phyloP scores from a whole-genome alignment of 352 stramenopile species.

The Pythium pyrilobum region DNA sequence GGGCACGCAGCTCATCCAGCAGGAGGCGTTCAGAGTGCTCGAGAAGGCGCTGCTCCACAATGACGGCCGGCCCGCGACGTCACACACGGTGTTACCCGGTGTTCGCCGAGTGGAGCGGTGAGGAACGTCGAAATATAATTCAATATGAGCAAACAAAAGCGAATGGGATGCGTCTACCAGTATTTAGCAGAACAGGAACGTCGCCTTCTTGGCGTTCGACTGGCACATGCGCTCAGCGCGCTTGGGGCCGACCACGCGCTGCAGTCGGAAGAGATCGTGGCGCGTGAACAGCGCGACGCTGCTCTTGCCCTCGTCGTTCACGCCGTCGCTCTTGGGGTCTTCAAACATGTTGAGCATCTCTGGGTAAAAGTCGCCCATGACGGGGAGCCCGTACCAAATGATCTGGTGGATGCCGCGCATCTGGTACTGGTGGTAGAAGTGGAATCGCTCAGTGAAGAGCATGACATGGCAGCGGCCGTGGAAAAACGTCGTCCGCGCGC shows the following conservation, averaged over 20 bases:
- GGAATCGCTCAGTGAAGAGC: slow-evolving; percentile 79
- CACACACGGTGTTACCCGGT: slow-evolving; percentile 5
- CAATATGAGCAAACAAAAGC: no score
- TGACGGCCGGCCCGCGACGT: slow-evolving; percentile 4
- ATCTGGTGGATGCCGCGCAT: slow-evolving; percentile 74
- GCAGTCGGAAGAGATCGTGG: slow-evolving; percentile 56
- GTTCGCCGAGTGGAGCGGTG: slow-evolving; percentile 11
- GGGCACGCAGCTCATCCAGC: slow-evolving; percentile 66
- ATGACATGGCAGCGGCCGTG: slow-evolving; percentile 74
- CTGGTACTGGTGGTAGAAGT: slow-evolving; percentile 84
- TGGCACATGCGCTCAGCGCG: slow-evolving; percentile 69
- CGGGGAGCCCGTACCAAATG: slow-evolving; percentile 68
- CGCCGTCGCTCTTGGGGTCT: slow-evolving; percentile 15
- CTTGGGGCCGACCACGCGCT: slow-evolving; percentile 70
- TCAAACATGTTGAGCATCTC: slow-evolving; percentile 79
- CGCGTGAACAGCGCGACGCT: slow-evolving; percentile 61
- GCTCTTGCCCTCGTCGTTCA: slow-evolving; percentile 32
- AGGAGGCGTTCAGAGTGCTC: slow-evolving; percentile 64
- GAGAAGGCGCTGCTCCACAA: slow-evolving; percentile 54
- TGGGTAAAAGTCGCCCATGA: slow-evolving; percentile 65
- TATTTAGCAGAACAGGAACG: slow-evolving; percentile 74
- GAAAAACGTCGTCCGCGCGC: slow-evolving; percentile 67
- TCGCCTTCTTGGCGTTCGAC: slow-evolving; percentile 50
- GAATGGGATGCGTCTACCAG: slow-evolving; percentile 8
- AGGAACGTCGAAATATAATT: neutral